Percentiles rank a stretch among this genome's conserved stretches.
Conservation (phyloP, 352 stramenopile species). For the Phytophthora vignae region DNA sequence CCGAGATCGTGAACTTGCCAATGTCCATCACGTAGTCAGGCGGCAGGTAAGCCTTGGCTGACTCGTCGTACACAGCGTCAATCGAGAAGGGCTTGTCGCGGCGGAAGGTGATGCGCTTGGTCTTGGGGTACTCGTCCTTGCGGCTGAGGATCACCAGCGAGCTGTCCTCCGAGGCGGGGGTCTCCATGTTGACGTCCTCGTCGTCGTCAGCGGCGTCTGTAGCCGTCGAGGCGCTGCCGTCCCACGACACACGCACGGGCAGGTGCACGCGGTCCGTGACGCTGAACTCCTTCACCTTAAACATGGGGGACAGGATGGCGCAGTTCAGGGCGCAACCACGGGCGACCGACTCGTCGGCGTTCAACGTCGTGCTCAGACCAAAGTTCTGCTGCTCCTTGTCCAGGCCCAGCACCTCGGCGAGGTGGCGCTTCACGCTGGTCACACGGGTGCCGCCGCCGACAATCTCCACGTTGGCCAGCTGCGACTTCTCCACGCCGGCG, state of each 20-base stretch:
- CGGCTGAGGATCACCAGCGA: constrained; percentile 96
- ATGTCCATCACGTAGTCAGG: constrained; percentile 83
- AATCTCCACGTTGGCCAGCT: constrained; percentile 96
- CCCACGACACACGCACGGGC: constrained; percentile 95
- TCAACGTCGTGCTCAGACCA: constrained; percentile 98
- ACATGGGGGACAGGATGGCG: constrained; percentile 98
- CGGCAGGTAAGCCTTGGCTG: constrained; percentile 68
- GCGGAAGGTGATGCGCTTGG: constrained; percentile 97
- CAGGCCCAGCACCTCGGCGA: constrained; percentile 93
- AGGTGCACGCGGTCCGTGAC: constrained; percentile 91
- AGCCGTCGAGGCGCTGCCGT: constrained; percentile 64
- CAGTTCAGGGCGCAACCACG: constrained; percentile 98
- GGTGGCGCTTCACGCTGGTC: constrained; percentile 94
- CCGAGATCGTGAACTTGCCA: constrained; percentile 94
- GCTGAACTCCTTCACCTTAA: constrained; percentile 96
- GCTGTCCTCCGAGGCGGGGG: constrained; percentile 53
- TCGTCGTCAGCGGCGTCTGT: constrained; percentile 69
- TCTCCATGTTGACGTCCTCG: constrained; percentile 89
- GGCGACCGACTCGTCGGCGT: constrained; percentile 98
- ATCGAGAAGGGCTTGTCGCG: constrained; percentile 94
- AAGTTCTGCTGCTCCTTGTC: constrained; percentile 96
- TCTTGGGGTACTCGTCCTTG: constrained; percentile 97
- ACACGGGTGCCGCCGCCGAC: constrained; percentile 97
- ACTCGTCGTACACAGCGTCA: constrained; percentile 90
- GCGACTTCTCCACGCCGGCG: constrained; percentile 89